Percentiles rank a stretch among this genome's conserved stretches.
These are phyloP conservation scores for Poa annua DNA, from an alignment of 176 grass and related monocot genomes.

Conservation along the genomic window DNA sequence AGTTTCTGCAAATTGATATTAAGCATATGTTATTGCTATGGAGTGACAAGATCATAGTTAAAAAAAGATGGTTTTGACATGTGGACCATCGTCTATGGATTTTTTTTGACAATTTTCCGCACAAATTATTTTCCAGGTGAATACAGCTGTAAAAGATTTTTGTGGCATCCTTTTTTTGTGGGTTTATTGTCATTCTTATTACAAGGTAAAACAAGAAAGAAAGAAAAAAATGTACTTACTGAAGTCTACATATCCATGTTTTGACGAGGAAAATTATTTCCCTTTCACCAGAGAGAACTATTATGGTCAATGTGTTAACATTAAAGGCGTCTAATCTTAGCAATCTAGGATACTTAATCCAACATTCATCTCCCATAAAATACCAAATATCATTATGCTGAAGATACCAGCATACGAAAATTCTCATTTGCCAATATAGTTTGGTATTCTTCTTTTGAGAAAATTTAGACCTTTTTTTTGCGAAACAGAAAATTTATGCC, in stretches of 20 bases:
- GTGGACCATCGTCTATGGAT: background rate
- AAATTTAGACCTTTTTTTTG: too few relatives aligned
- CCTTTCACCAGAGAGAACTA: too few relatives aligned
- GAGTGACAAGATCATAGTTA: conserved; percentile 25
- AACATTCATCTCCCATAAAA: too few relatives aligned
- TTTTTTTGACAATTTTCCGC: background rate
- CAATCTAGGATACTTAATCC: too few relatives aligned
- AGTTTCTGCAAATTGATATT: background rate
- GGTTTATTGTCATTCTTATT: background rate
- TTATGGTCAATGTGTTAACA: too few relatives aligned
- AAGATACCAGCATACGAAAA: too few relatives aligned
- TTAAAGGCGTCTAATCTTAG: too few relatives aligned
- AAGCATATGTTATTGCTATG: background rate
- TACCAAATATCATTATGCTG: too few relatives aligned
- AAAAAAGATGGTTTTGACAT: conserved; percentile 3
- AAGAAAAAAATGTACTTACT: background rate
- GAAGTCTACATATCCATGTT: background rate
- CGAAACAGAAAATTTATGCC: too few relatives aligned
- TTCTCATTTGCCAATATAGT: background rate
- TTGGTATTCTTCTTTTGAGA: background rate
- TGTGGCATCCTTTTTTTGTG: too few relatives aligned
- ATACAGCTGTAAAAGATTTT: background rate
- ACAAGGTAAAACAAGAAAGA: background rate
- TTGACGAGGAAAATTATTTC: background rate
- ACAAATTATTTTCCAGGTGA: background rate